These are phyloP conservation scores for Leptomonas pyrrhocoris DNA, from an alignment of 208 protist species.

Conservation along the genomic window DNA sequence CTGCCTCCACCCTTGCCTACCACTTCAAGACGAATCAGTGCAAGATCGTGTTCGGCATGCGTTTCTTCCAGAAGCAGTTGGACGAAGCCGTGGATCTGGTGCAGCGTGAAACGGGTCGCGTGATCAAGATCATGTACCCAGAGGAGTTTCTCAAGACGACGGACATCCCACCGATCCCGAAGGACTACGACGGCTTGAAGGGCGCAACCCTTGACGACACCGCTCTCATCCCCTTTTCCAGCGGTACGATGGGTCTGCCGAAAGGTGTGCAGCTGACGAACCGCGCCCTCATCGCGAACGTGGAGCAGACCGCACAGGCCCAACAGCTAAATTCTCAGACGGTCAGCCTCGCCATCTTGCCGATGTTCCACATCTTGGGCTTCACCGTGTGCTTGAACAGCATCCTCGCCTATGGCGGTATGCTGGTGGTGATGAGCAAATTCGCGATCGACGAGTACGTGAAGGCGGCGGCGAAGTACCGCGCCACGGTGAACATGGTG, in stretches of 20 bases:
- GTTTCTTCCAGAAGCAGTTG: constrained; percentile 39
- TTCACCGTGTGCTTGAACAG: constrained; percentile 51
- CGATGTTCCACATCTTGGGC: constrained; percentile 89
- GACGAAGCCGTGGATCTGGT: constrained; percentile 38
- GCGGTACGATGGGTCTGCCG: constrained; percentile 42
- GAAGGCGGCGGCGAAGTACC: constrained; percentile 45
- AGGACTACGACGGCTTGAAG: constrained; percentile 32
- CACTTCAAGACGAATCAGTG: constrained; percentile 35
- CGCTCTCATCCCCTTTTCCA: constrained; percentile 48
- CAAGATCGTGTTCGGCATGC: constrained; percentile 43
- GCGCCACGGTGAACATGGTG: constrained; percentile 52
- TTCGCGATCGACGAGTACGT: constrained; percentile 53
- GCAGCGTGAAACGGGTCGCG: constrained; percentile 32
- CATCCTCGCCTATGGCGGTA: constrained; percentile 27
- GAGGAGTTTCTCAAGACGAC: constrained; percentile 35
- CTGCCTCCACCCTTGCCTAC: constrained; percentile 37
- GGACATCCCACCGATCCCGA: constrained; percentile 29
- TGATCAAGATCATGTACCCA: constrained; percentile 36
- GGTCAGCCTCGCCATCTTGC: constrained; percentile 53
- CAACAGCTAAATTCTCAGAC: constrained; percentile 17
- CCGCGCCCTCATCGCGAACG: constrained; percentile 33
- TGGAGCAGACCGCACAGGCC: constrained; percentile 29
- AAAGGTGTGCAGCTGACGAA: constrained; percentile 71
- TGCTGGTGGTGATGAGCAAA: constrained; percentile 44
- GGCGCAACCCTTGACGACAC: constrained; percentile 38